phyloP scores from a whole-genome alignment of 768 basidiomycete species.

The Lentinula edodes region DNA sequence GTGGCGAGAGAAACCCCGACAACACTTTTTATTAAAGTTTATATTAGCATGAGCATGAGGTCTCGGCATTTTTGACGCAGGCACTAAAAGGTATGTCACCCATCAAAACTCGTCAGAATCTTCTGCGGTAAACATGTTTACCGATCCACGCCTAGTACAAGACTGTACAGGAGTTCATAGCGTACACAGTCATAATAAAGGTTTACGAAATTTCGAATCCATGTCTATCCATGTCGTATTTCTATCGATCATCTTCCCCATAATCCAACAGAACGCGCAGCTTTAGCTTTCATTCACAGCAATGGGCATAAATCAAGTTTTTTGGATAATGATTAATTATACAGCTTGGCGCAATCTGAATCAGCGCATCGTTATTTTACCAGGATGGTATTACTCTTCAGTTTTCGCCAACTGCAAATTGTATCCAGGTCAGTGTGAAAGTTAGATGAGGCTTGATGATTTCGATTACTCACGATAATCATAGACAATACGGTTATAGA shows the following conservation, averaged over 20 bases:
- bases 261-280: too few species aligned
- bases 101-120: background rate
- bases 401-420: background rate
- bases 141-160: background rate
- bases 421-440: background rate
- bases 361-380: background rate
- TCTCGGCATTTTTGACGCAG: slow-evolving; percentile 2
- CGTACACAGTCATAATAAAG: too few species aligned
- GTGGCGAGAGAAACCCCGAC: background rate
- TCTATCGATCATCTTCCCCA: too few species aligned
- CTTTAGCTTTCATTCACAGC: too few species aligned
- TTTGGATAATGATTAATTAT: too few species aligned
- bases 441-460: background rate
- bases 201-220: too few species aligned
- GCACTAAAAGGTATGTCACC: background rate
- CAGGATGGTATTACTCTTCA: background rate
- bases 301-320: background rate
- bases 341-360: too few species aligned
- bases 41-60: background rate
- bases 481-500: slow-evolving; percentile 8
- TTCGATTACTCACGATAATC: slow-evolving; percentile 7
- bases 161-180: too few species aligned
- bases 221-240: too few species aligned
- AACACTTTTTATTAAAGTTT: background rate
- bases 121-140: background rate